A percentile compares a stretch with the other conserved stretches of the same genome.
Evolutionary conservation across 768 basidiomycete genomes (phyloP).

Genomic region (Tricholoma terreum): DNA sequence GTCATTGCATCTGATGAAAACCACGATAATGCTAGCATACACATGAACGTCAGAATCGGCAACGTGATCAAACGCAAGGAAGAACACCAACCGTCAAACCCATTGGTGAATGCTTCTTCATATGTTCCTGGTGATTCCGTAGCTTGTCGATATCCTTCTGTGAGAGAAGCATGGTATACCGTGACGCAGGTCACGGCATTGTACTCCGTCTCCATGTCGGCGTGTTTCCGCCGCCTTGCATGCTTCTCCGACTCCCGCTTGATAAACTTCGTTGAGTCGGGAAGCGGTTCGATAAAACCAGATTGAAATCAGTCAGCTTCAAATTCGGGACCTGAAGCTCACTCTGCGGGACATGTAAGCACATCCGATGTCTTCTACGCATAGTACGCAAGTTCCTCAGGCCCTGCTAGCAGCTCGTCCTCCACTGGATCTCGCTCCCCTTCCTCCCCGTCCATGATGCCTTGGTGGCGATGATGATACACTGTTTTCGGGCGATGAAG

Average conservation of each 20-base stretch:
- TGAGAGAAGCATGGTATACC: constrained; percentile 85
- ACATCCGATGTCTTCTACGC: constrained; percentile 97
- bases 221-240: constrained; percentile 65
- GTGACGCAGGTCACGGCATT: constrained; percentile 85
- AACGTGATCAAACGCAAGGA: constrained; percentile 4
- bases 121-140: constrained; percentile 72
- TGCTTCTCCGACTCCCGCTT: constrained; percentile 65
- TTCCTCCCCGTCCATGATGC: constrained; percentile 37
- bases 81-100: constrained; percentile 62
- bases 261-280: constrained; percentile 73
- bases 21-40: constrained; percentile 68
- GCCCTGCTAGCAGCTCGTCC: constrained; percentile 67
- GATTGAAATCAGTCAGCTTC: background rate
- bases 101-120: constrained; percentile 80
- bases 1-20: constrained; percentile 96
- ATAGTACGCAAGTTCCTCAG: constrained; percentile 94
- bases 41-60: constrained; percentile 11
- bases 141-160: constrained; percentile 90
- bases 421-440: constrained; percentile 66
- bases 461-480: constrained; percentile 55
- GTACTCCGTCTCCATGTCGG: constrained; percentile 76
- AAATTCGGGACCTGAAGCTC: constrained; percentile 30
- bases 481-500: constrained; percentile 38
- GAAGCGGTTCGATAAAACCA: constrained; percentile 60
- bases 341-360: constrained; percentile 80